Percentiles rank a stretch among this genome's conserved stretches.
Evolutionary conservation across 306 rosid species (phyloP).

Genomic region (Vigna unguiculata): DNA sequence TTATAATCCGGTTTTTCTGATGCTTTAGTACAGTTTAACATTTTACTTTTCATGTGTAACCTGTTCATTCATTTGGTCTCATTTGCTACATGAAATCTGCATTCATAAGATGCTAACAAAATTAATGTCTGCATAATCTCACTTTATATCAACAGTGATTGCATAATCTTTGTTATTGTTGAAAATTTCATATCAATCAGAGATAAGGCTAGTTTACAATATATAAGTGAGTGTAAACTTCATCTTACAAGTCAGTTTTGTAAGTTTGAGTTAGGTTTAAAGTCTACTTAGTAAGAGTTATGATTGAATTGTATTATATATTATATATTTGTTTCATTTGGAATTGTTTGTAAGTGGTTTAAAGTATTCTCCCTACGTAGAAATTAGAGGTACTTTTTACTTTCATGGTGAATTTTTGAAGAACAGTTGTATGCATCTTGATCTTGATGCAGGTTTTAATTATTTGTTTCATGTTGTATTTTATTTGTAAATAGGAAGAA

Average conservation of each 20-base stretch:
- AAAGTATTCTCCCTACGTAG: background rate
- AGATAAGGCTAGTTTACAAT: too few relatives aligned
- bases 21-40: constrained; percentile 29
- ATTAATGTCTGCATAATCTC: background rate
- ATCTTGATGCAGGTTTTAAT: background rate
- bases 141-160: background rate
- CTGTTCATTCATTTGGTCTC: too few relatives aligned
- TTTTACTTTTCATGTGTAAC: background rate
- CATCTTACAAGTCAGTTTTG: too few relatives aligned
- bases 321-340: background rate
- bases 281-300: too few relatives aligned
- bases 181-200: too few relatives aligned
- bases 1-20: constrained; percentile 9
- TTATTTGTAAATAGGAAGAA: background rate
- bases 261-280: too few relatives aligned
- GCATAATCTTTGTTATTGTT: background rate
- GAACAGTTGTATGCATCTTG: background rate
- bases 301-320: background rate
- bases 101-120: background rate
- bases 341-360: background rate
- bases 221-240: too few relatives aligned
- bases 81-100: background rate
- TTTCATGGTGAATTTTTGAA: background rate
- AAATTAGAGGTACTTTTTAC: background rate
- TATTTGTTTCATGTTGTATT: background rate